Base-by-base conservation (phyloP, 495 filamentous ascomycete species). In the Aspergillus funiculosus region DNA sequence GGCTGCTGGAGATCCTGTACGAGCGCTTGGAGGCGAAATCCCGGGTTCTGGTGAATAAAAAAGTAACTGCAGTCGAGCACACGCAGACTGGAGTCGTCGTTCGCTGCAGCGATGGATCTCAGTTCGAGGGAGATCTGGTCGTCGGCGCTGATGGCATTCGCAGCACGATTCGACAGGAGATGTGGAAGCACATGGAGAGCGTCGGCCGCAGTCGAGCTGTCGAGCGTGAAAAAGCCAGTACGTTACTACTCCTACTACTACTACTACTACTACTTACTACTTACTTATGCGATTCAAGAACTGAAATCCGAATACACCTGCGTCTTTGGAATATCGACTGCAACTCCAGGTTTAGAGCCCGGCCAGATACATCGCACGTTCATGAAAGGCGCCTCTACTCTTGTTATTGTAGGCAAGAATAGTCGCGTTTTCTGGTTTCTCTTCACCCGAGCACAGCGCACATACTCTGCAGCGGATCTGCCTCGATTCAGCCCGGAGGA, bases 101-200 rank as follows among this genome's bases (percentile, higher is more conserved):
- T 4, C 10, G 18, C 7, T 38, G 32, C 5, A 18, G 18, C 4
- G 43, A 45, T 37, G 43, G 28, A 4, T 14, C 6, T 20, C 6
- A 14, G 1, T 53, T 60, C 30, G 25, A 49, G 7, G 74, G 73
- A 0, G 53, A 69, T 32, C 21, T 74, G n/a, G 43, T 78, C 11
- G 58, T 74, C 2, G 75, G 72, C 0, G 64, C 64, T 6, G 76
- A 77, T 49, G 75, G 73, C 0, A 65, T 76, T 18, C 66, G 71
- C 41, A 74, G 72, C 49, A 56, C 43, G 38, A 62, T 68, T 15
- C 56, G 51, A 11, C 20, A 30, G 9, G 45, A 54, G 40, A 63
- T 78, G 56, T 66, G 68, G 56, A 22, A 19, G 18, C 10, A n/a
- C 5, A 35, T 35, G n/a, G 19, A 43, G 10, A 22, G 27, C 42